Percentiles rank a stretch among this genome's conserved stretches.
These are phyloP conservation scores for Lupinus albus DNA, from an alignment of 306 rosid species.

Conservation along the genomic window DNA sequence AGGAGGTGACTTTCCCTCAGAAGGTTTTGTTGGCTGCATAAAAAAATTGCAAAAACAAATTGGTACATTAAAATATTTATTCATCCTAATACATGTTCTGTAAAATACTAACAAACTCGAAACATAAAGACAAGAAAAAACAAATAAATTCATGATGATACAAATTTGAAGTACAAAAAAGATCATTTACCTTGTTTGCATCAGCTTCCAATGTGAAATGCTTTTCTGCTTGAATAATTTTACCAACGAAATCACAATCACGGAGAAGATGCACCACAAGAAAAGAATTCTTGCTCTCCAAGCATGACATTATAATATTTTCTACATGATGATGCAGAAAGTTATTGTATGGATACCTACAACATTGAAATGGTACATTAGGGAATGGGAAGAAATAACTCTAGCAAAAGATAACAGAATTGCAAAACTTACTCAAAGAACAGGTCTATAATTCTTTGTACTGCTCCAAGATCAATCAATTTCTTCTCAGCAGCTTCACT, in stretches of 20 bases:
- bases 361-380: slow-evolving; percentile 40
- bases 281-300: slow-evolving; percentile 84
- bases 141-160: slow-evolving; percentile 17
- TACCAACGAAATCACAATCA: slow-evolving; percentile 80
- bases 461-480: slow-evolving; percentile 82
- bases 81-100: background rate
- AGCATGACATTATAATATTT: slow-evolving; percentile 74
- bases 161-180: background rate
- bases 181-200: slow-evolving; percentile 59
- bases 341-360: slow-evolving; percentile 94
- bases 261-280: slow-evolving; percentile 73
- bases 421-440: slow-evolving; percentile 77
- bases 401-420: slow-evolving; percentile 3
- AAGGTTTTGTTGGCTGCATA: slow-evolving; percentile 81
- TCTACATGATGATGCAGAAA: slow-evolving; percentile 94
- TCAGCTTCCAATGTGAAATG: slow-evolving; percentile 60
- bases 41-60: slow-evolving; percentile 37
- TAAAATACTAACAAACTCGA: background rate
- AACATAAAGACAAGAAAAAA: background rate
- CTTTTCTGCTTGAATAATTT: slow-evolving; percentile 78
- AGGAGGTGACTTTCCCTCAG: slow-evolving; percentile 72
- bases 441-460: slow-evolving; percentile 76
- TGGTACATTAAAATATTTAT: slow-evolving; percentile 23
- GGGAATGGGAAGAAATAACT: slow-evolving; percentile 38
- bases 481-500: slow-evolving; percentile 89